phyloP scores from a whole-genome alignment of 257 asterid species.

The Thymus mandschuricus region DNA sequence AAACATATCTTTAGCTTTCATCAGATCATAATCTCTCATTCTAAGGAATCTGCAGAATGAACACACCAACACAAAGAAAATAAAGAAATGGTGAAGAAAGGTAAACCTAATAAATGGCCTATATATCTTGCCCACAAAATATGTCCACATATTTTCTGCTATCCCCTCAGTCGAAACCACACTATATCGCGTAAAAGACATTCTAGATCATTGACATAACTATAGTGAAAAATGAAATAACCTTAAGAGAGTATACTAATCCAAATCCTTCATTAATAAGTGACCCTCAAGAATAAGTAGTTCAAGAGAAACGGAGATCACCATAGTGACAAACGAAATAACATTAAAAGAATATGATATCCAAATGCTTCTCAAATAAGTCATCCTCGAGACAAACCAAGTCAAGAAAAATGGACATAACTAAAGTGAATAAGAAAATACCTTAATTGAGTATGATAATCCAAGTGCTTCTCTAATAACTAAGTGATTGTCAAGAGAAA shows the following conservation, averaged over 20 bases:
- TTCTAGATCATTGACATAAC: not conserved
- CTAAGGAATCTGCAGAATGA: slow-evolving; percentile 62
- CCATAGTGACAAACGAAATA: too few relatives aligned
- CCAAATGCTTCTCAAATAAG: too few relatives aligned
- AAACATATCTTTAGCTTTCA: slow-evolving; percentile 60
- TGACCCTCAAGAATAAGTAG: slow-evolving; percentile 54
- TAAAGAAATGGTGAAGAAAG: not conserved
- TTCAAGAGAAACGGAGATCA: slow-evolving; percentile 31
- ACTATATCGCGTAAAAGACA: not conserved
- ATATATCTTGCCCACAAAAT: not conserved
- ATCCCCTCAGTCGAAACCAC: too few relatives aligned
- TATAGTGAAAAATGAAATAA: not conserved
- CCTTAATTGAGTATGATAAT: too few relatives aligned
- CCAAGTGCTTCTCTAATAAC: too few relatives aligned
- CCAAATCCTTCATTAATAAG: slow-evolving; percentile 44
- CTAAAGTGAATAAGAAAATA: too few relatives aligned
- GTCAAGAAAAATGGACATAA: too few relatives aligned
- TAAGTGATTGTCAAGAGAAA: too few relatives aligned
- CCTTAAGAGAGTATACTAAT: slow-evolving; percentile 75
- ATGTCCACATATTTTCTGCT: too few relatives aligned
- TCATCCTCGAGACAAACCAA: too few relatives aligned
- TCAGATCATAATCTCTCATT: slow-evolving; percentile 66
- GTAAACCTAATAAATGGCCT: not conserved
- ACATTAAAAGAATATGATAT: too few relatives aligned
- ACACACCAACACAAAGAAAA: not conserved